Base-by-base conservation (phyloP, 1,284 basidiomycete species). In the Marasmius sp. region DNA sequence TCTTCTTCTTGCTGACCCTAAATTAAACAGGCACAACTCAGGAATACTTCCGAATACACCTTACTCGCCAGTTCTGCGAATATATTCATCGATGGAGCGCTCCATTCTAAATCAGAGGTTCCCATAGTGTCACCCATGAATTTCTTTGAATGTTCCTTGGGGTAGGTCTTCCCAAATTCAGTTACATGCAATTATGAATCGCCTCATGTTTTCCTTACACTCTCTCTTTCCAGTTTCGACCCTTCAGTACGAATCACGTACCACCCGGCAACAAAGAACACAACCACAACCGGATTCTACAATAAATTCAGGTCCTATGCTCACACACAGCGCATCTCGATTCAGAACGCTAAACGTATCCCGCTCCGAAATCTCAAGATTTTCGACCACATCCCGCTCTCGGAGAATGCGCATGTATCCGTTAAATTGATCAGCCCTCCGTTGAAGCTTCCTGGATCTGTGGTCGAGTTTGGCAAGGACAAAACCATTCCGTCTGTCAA, bases 331-430 rank as follows among this genome's bases (percentile, higher is more conserved):
- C 57, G 58, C n/a, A 45, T 63, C 22, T 57, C 64, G 47, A 47
- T 61, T 5, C 27, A 43, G 11, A 63, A 63, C 7, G 53, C 61
- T 11, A 62, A 65, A 38, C 52, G 53, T 6, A 47, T 55, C 5
- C 20, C 66, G 1, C 57, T 75, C 55, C 61, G 68, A 33, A 64
- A 64, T 18, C 62, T 79, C 56, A 74, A 71, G 58, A 65, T 78
- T 57, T 41, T 73, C 22, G 77, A 78, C 43, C 71, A 74, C 18
- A 68, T 78, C 22, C 78, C 77, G 4, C 67, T 76, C 0, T 77
- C 77, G 11, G 69, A 75, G 58, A 71, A 76, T 59, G 54, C 68
- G 12, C 65, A 67, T 37, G 72, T 79, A 59, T 64, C 59, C 0
- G 74, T 79, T 33, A 75, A 74, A 49, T 61, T 77, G 22, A 43